Conservation (phyloP, 2,329 filamentous ascomycete species). For the Aureobasidium uvarum region DNA sequence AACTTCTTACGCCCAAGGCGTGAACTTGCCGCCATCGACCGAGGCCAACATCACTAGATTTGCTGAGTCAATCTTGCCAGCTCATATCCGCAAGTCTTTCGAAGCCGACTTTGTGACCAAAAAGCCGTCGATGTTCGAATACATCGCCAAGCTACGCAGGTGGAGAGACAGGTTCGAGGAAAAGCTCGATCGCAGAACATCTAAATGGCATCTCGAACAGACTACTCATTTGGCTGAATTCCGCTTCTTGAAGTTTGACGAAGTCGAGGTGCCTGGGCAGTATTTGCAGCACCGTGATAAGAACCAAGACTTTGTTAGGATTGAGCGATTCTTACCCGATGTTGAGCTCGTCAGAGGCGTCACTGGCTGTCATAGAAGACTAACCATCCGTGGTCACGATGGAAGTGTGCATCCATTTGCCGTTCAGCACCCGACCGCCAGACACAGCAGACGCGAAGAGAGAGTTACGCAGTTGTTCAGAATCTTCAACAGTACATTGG, state of each 20-base stretch:
- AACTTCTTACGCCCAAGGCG: constrained; percentile 80
- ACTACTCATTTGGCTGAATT: constrained; percentile 95
- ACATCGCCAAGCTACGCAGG: constrained; percentile 91
- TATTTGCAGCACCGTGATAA: constrained; percentile 98
- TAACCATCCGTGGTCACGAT: constrained; percentile 97
- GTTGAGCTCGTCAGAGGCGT: constrained; percentile 91
- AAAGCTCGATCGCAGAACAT: constrained; percentile 81
- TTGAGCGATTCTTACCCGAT: constrained; percentile 93
- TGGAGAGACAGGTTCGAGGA: constrained; percentile 99
- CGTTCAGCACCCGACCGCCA: constrained; percentile 89
- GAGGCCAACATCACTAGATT: constrained; percentile 97
- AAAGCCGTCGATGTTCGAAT: constrained; percentile 97
- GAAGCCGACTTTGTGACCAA: constrained; percentile 95
- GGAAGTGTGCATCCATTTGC: constrained; percentile 96
- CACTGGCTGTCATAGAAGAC: constrained; percentile 83
- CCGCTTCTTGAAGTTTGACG: constrained; percentile 95
- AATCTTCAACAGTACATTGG: constrained; percentile 89
- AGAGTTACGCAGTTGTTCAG: constrained; percentile 94
- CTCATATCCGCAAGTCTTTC: constrained; percentile 93
- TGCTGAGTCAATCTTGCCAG: constrained; percentile 89
- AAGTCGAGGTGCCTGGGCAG: constrained; percentile 95
- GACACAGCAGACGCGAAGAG: constrained; percentile 91
- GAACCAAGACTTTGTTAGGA: constrained; percentile 97
- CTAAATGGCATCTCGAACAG: constrained; percentile 71
- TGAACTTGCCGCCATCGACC: constrained; percentile 83